phyloP scores from a whole-genome alignment of 2,329 filamentous ascomycete species.

The Arthrobotrys entomopaga region DNA sequence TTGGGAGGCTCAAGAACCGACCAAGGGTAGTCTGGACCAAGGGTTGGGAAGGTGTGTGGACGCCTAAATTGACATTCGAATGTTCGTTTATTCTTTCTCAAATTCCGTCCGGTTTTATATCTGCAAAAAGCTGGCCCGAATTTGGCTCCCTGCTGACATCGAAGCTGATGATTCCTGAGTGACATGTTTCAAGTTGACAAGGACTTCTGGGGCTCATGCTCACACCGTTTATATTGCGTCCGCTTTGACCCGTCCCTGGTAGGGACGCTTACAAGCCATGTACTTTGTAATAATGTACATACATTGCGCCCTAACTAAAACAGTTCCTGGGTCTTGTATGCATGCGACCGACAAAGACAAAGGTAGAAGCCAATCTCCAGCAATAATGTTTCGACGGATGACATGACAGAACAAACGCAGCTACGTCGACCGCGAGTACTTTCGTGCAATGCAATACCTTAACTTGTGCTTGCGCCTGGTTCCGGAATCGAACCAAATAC shows the following conservation, averaged over 20 bases:
- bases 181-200: conserved; percentile 56
- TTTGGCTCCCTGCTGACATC: conserved; percentile 52
- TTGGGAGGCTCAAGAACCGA: conserved; percentile 17
- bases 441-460: conserved; percentile 53
- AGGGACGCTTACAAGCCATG: conserved; percentile 54
- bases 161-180: conserved; percentile 54
- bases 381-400: conserved; percentile 51
- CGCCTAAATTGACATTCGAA: conserved; percentile 19
- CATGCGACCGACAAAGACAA: conserved; percentile 53
- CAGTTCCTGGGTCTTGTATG: conserved; percentile 39
- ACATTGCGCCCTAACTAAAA: too few relatives aligned
- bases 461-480: conserved; percentile 50
- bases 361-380: conserved; percentile 39
- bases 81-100: conserved; percentile 16
- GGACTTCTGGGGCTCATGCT: conserved; percentile 53
- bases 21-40: not conserved
- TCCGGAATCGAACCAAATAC: conserved; percentile 44
- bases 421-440: conserved; percentile 31
- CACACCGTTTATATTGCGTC: conserved; percentile 55
- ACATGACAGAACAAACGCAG: conserved; percentile 53
- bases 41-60: conserved; percentile 12
- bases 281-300: conserved; percentile 50
- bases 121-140: conserved; percentile 19
- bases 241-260: conserved; percentile 55
- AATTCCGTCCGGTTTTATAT: conserved; percentile 42